Base-by-base conservation (phyloP, 2,329 filamentous ascomycete species). In the Alternaria brassicicola region DNA sequence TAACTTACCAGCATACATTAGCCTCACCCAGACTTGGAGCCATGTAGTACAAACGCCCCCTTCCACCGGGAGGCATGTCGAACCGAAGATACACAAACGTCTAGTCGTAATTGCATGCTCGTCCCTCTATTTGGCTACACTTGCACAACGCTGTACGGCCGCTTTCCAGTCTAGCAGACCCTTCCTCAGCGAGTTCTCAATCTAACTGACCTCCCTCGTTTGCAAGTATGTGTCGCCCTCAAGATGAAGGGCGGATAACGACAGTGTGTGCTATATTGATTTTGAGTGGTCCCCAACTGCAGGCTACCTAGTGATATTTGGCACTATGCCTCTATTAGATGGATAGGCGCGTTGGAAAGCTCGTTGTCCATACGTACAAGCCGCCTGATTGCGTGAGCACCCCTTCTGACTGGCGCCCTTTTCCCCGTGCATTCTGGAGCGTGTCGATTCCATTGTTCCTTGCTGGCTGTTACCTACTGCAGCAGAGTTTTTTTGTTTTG, bases 71-170 rank as follows among this genome's bases (percentile, higher is more conserved):
- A 35, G 8, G 36, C 54, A 57, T 35, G 55, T 49, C 26, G 50
- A 55, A 17, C 47, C 54, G 60, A 54, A 57, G 53, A 63, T 67
- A 60, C 39, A 57, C 31, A 60, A 46, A 45, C 12, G 42, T 52
- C 56, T 47, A 52, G 47, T 50, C 55, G 46, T 55, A 59, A 59
- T 69, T 68, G 61, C 63, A 64, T 65, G 52, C 51, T 59, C 56
- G 30, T 61, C 35, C 36, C 19, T 38, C 30, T 17, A 17, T n/a
- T 28, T 41, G 26, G 33, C 23, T 52, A 56, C 35, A 54, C 55
- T 23, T 65, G 68, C 60, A 47, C 60, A 61, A 68, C 68, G 53
- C 55, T 38, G 62, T 57, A 68, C 68, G 59, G 61, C 61, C 43
- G 54, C 55, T 48, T 50, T 50, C 52, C 52, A 56, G 53, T 38